Evolutionary conservation across 108 stramenopile genomes (phyloP).

Genomic region (Discostella pseudostelligera): DNA sequence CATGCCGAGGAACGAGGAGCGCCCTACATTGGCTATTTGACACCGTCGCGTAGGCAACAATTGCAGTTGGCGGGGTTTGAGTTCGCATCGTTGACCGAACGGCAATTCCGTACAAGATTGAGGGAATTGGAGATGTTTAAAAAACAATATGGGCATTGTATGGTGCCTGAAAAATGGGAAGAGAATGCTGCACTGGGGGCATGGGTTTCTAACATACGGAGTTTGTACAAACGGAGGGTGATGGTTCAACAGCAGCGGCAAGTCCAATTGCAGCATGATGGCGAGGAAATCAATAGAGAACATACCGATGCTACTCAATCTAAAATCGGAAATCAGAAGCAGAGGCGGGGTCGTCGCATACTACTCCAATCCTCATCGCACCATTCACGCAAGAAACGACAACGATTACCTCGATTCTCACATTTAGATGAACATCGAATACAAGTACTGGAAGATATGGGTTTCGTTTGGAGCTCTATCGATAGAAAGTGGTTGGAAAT

Average conservation of each 20-base stretch:
- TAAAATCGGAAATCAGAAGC: neutral
- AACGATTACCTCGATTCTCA: slow-evolving; percentile 28
- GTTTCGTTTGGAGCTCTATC: slow-evolving; percentile 42
- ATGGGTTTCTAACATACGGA: slow-evolving; percentile 47
- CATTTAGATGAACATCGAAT: slow-evolving; percentile 40
- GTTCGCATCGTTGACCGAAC: slow-evolving; percentile 43
- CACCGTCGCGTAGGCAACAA: slow-evolving; percentile 14
- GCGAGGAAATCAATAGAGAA: slow-evolving; percentile 7
- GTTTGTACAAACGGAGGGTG: slow-evolving; percentile 30
- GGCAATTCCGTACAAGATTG: slow-evolving; percentile 34
- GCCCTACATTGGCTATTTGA: slow-evolving; percentile 40
- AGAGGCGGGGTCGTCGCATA: slow-evolving; percentile 11
- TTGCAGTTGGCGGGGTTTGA: slow-evolving; percentile 33
- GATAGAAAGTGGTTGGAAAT: slow-evolving; percentile 47
- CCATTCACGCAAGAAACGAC: slow-evolving; percentile 6
- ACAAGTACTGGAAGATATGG: slow-evolving; percentile 33
- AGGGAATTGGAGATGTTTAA: slow-evolving; percentile 38
- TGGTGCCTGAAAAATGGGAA: slow-evolving; percentile 44
- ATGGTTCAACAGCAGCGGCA: slow-evolving; percentile 1
- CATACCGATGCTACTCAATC: neutral
- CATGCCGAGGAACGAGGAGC: slow-evolving; percentile 20
- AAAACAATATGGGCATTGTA: slow-evolving; percentile 36
- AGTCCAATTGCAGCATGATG: neutral
- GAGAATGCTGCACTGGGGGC: slow-evolving; percentile 42
- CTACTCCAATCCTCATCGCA: slow-evolving; percentile 8